Evolutionary conservation across 164 flowering plant species (phyloP).

Genomic region (Macadamia tetraphylla): DNA sequence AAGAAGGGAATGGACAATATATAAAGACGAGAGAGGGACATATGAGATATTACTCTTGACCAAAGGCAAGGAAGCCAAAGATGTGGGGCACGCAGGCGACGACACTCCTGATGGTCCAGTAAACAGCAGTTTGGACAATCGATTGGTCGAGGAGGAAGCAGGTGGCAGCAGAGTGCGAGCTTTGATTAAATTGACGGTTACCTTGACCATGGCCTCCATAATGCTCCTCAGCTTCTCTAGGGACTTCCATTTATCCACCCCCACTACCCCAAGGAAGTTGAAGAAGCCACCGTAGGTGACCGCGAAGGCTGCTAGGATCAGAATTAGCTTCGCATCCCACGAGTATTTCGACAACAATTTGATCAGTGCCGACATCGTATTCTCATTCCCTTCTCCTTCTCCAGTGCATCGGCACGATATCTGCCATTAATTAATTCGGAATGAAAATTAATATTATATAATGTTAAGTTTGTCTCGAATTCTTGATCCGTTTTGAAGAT

Average conservation of each 20-base stretch:
- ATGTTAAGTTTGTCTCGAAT: too few species aligned
- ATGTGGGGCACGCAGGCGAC: slow-evolving; percentile 42
- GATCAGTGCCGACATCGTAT: slow-evolving; percentile 45
- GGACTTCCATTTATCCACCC: slow-evolving; percentile 34
- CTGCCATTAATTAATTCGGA: slow-evolving; percentile 23
- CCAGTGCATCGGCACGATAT: slow-evolving; percentile 31
- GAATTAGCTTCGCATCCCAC: slow-evolving; percentile 69
- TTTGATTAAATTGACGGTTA: slow-evolving; percentile 29
- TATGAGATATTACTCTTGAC: too few species aligned
- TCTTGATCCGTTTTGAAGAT: too few species aligned
- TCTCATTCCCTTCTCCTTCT: slow-evolving; percentile 11
- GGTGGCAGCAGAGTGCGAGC: slow-evolving; percentile 15
- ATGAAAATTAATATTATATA: too few species aligned
- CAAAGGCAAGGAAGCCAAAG: slow-evolving; percentile 1
- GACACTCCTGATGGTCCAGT: slow-evolving; percentile 65
- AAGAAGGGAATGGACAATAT: too few species aligned
- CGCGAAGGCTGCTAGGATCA: slow-evolving; percentile 67
- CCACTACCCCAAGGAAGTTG: slow-evolving; percentile 27
- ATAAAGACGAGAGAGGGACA: too few species aligned
- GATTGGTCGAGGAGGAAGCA: slow-evolving; percentile 36
- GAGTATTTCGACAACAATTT: slow-evolving; percentile 41
- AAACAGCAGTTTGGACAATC: slow-evolving; percentile 42
- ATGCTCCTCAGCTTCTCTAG: slow-evolving; percentile 33
- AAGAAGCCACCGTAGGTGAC: slow-evolving; percentile 50
- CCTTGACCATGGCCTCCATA: slow-evolving; percentile 38